Conservation (phyloP, 352 stramenopile species). For the Globisporangium ultimum region DNA sequence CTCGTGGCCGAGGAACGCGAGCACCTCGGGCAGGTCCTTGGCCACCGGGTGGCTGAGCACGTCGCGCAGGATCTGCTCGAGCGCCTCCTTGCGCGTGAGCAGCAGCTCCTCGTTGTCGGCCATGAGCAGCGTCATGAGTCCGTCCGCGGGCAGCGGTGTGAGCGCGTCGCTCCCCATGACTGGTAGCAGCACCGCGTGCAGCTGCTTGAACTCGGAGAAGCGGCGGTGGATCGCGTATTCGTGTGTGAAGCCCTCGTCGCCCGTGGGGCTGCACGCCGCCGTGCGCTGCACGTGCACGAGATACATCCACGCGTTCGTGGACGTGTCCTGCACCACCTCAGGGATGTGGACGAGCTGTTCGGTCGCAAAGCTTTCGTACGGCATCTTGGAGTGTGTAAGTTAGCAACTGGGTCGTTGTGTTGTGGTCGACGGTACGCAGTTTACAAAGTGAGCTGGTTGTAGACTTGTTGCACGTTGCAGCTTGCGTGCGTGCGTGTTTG, state of each 20-base stretch:
- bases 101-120: slow-evolving; percentile 66
- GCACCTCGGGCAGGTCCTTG: slow-evolving; percentile 62
- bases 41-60: slow-evolving; percentile 57
- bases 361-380: slow-evolving; percentile 76
- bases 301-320: slow-evolving; percentile 69
- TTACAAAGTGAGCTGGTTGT: slow-evolving; percentile 20
- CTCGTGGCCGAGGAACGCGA: slow-evolving; percentile 61
- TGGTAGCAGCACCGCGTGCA: slow-evolving; percentile 47
- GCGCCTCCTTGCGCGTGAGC: slow-evolving; percentile 53
- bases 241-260: slow-evolving; percentile 46
- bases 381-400: slow-evolving; percentile 30
- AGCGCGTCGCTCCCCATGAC: slow-evolving; percentile 52
- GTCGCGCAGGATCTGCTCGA: slow-evolving; percentile 51
- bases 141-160: slow-evolving; percentile 61
- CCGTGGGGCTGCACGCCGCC: slow-evolving; percentile 18
- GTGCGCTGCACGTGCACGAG: slow-evolving; percentile 58
- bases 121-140: slow-evolving; percentile 70
- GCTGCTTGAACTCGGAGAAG: slow-evolving; percentile 77
- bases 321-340: slow-evolving; percentile 61
- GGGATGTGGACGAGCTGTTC: slow-evolving; percentile 63
- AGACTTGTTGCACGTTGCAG: neutral
- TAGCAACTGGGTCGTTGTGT: neutral
- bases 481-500: slow-evolving; percentile 4
- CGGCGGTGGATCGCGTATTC: slow-evolving; percentile 64
- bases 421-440: slow-evolving; percentile 11